These are phyloP conservation scores for Microbotryum intermedium DNA, from an alignment of 1,284 basidiomycete species.

Conservation along the genomic window DNA sequence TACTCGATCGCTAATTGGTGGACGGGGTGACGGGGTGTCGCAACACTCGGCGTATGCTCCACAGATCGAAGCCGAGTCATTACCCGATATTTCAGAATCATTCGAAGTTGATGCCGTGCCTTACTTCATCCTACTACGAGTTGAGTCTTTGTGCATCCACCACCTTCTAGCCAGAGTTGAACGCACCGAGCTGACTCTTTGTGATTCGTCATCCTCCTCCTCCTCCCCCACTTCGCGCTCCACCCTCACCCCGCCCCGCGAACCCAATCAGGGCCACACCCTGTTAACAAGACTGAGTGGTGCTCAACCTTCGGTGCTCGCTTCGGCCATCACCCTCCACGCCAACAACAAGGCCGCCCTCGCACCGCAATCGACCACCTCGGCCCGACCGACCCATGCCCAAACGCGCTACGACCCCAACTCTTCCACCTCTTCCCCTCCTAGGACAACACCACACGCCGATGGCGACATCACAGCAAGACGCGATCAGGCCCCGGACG, in stretches of 20 bases:
- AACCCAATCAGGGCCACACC: slow-evolving; percentile 66
- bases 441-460: too few relatives aligned
- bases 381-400: slow-evolving; percentile 22
- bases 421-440: too few relatives aligned
- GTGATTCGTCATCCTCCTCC: neutral
- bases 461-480: slow-evolving; percentile 5
- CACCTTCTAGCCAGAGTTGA: slow-evolving; percentile 68
- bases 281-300: slow-evolving; percentile 74
- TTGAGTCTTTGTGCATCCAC: slow-evolving; percentile 76
- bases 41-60: too few relatives aligned
- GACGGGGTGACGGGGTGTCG: too few relatives aligned
- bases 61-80: slow-evolving; percentile 82
- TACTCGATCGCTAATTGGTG: slow-evolving; percentile 45
- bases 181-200: slow-evolving; percentile 50
- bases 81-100: slow-evolving; percentile 82
- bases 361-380: slow-evolving; percentile 32
- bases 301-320: slow-evolving; percentile 66
- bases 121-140: slow-evolving; percentile 68
- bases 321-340: slow-evolving; percentile 53
- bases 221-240: slow-evolving; percentile 1
- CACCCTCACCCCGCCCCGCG: neutral
- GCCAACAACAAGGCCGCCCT: slow-evolving; percentile 32
- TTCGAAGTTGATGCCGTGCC: slow-evolving; percentile 91
- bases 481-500: slow-evolving; percentile 41
- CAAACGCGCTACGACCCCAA: slow-evolving; percentile 18